Evolutionary conservation across 2,329 filamentous ascomycete genomes (phyloP).

Genomic region (Fusarium pseudograminearum): DNA sequence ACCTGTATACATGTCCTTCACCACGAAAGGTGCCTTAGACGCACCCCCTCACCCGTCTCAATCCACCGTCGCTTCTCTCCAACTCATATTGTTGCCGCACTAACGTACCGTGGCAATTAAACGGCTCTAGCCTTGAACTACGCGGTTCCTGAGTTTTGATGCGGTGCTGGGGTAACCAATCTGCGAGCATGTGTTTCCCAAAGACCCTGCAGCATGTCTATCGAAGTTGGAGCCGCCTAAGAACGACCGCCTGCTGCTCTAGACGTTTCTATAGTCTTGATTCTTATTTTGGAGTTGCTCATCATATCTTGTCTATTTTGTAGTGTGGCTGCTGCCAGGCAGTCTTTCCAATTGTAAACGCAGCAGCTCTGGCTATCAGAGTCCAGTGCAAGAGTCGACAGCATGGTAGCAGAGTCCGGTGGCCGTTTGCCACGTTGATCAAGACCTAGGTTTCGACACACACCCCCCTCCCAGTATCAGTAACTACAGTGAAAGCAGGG

Average conservation of each 20-base stretch:
- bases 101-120: conserved; percentile 42
- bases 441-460: conserved; percentile 41
- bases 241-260: conserved; percentile 6
- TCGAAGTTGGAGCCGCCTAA: conserved; percentile 19
- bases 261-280: background rate
- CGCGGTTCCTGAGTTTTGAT: conserved; percentile 45
- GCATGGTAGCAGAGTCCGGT: conserved; percentile 33
- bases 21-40: conserved; percentile 17
- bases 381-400: conserved; percentile 9
- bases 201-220: conserved; percentile 47
- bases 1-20: conserved; percentile 30
- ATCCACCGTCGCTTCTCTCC: conserved; percentile 17
- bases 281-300: background rate
- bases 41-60: conserved; percentile 29
- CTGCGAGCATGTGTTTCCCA: conserved; percentile 25
- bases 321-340: background rate
- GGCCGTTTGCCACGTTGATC: conserved; percentile 53
- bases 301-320: background rate
- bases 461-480: conserved; percentile 38
- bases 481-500: conserved; percentile 36
- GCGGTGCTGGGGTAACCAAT: conserved; percentile 37
- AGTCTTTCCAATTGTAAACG: conserved; percentile 7
- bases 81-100: conserved; percentile 36
- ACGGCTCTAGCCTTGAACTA: conserved; percentile 26
- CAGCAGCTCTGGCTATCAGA: conserved; percentile 6